phyloP scores from a whole-genome alignment of 1,284 basidiomycete genomes.

The Papiliotrema flavescens region DNA sequence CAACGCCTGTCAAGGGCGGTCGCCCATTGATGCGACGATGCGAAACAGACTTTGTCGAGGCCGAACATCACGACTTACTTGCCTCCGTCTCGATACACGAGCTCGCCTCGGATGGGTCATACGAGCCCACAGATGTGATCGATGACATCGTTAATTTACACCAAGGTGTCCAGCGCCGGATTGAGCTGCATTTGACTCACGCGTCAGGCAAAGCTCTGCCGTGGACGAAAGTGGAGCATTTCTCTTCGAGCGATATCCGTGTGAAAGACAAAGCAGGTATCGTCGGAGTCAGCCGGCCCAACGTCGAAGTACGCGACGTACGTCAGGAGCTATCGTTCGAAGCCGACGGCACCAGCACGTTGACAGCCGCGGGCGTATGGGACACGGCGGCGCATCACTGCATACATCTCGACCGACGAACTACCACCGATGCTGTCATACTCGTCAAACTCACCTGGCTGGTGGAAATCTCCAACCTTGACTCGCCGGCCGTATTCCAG shows the following conservation, averaged over 20 bases:
- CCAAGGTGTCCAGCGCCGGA: conserved; percentile 85
- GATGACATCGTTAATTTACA: conserved; percentile 83
- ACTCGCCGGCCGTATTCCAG: conserved; percentile 75
- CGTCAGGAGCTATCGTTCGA: conserved; percentile 64
- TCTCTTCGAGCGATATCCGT: conserved; percentile 59
- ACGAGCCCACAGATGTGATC: conserved; percentile 76
- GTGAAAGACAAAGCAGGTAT: conserved; percentile 78
- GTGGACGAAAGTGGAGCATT: conserved; percentile 65
- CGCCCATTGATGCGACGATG: conserved; percentile 75
- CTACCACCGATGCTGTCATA: conserved; percentile 70
- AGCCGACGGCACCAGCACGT: conserved; percentile 71
- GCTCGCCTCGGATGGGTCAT: conserved; percentile 77
- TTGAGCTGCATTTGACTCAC: conserved; percentile 72
- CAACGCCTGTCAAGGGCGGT: conserved; percentile 9
- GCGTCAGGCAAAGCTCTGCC: conserved; percentile 84
- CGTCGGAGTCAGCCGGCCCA: conserved; percentile 48
- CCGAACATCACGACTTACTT: conserved; percentile 84
- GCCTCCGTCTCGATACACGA: conserved; percentile 83
- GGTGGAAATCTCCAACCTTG: conserved; percentile 76
- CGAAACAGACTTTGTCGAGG: conserved; percentile 85
- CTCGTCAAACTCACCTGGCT: conserved; percentile 73
- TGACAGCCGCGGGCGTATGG: conserved; percentile 76
- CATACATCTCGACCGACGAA: conserved; percentile 77
- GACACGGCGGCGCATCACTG: conserved; percentile 91
- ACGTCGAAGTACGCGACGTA: conserved; percentile 49